These are phyloP conservation scores for Talaromyces thailandensis DNA, from an alignment of 495 filamentous ascomycete genomes.

Conservation along the genomic window DNA sequence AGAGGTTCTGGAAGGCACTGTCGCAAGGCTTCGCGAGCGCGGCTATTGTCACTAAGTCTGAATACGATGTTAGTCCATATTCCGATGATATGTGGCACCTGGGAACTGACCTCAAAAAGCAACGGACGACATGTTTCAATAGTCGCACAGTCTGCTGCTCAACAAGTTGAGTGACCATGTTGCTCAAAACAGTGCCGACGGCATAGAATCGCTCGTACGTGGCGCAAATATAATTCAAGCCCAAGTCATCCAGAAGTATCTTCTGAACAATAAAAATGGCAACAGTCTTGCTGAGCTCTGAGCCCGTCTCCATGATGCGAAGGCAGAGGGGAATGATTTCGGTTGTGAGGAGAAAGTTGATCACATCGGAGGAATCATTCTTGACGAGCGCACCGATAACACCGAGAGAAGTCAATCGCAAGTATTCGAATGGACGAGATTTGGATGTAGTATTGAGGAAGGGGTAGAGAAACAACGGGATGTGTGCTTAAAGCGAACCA, in stretches of 20 bases:
- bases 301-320: constrained; percentile 98
- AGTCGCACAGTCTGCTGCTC: constrained; percentile 95
- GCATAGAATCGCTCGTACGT: constrained; percentile 99
- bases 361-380: constrained; percentile 97
- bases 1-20: constrained; percentile 97
- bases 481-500: constrained; percentile 62
- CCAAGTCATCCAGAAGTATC: constrained; percentile 93
- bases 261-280: constrained; percentile 99
- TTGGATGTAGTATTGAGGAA: constrained; percentile 99
- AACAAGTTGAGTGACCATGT: constrained; percentile 96
- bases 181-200: constrained; percentile 93
- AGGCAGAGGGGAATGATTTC: constrained; percentile 98
- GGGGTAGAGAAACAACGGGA: constrained; percentile 94
- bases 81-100: not conserved
- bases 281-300: constrained; percentile 96
- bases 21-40: constrained; percentile 87
- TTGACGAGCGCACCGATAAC: constrained; percentile 97
- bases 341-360: constrained; percentile 97
- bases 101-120: constrained; percentile 74
- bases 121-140: constrained; percentile 95
- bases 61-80: not conserved
- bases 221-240: constrained; percentile 96
- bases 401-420: constrained; percentile 93
- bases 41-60: constrained; percentile 91
- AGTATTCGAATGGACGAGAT: constrained; percentile 94